A percentile compares a stretch with the other conserved stretches of the same genome.
Evolutionary conservation across 495 filamentous ascomycete genomes (phyloP).

Genomic region (Melanomma pulvis-pyrius): DNA sequence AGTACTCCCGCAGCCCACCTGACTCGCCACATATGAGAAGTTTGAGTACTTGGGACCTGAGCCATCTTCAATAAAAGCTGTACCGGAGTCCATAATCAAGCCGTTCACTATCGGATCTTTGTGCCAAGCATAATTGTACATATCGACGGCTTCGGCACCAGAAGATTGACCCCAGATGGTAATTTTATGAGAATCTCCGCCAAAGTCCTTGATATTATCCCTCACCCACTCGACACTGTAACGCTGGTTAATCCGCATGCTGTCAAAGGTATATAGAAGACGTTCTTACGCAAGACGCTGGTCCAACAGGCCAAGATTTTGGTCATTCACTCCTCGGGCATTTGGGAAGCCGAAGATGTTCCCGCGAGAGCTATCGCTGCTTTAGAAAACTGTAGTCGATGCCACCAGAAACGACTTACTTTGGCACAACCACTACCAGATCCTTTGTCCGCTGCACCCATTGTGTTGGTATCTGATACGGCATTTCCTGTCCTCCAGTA

Average conservation of each 20-base stretch:
- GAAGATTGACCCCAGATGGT: constrained; percentile 41
- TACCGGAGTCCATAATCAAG: constrained; percentile 38
- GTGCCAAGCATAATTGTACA: constrained; percentile 24
- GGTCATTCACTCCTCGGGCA: constrained; percentile 44
- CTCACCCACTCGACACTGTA: constrained; percentile 16
- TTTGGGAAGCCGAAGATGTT: constrained; percentile 64
- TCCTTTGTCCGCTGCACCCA: constrained; percentile 48
- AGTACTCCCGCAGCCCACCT: constrained; percentile 51
- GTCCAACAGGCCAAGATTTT: constrained; percentile 60
- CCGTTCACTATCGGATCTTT: constrained; percentile 41
- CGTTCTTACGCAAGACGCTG: constrained; percentile 53
- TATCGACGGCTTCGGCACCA: constrained; percentile 33
- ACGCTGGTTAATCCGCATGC: constrained; percentile 41
- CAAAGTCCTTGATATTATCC: constrained; percentile 38
- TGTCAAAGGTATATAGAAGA: constrained; percentile 50
- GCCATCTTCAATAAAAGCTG: constrained; percentile 14
- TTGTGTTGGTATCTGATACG: constrained; percentile 49
- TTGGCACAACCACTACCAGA: constrained; percentile 61
- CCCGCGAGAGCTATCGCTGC: constrained; percentile 52
- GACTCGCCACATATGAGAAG: constrained; percentile 51
- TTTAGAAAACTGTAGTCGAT: not conserved
- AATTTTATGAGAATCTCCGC: constrained; percentile 45
- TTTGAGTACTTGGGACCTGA: constrained; percentile 31
- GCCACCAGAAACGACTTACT: constrained; percentile 32
- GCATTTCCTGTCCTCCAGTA: constrained; percentile 48